Evolutionary conservation across 2,329 filamentous ascomycete genomes (phyloP), one percentile per base, ranked within the genome.

Genomic region (Neoascochyta sp.): DNA sequence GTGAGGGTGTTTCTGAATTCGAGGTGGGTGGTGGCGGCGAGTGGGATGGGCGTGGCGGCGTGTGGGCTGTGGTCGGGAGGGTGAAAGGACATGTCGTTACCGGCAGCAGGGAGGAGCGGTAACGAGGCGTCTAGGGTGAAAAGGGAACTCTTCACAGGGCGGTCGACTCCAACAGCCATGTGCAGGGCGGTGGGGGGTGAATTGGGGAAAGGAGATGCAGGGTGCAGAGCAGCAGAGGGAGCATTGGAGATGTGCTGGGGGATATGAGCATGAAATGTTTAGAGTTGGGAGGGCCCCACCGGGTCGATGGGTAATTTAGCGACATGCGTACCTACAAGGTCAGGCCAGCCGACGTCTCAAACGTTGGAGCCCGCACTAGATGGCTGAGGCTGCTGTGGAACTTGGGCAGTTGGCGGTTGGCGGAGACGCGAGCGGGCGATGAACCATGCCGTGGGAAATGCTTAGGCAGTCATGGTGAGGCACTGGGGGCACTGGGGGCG

Each of bases 101-200:
- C 41, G 36, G 47, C 31, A n/a, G n/a, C n/a, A 27, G 56, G 49
- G 30, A 50, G 53, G 34, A 60, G 43, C 50, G 50, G 51, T 39
- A 57, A 49, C 29, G 54, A 39, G 24, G 54, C 52, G 28, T 60
- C 52, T 50, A 57, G 34, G 46, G 47, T 54, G 38, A 46, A 47
- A 36, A 48, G 45, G 42, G 51, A 52, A 54, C 57, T 58, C 46
- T 52, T 57, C 44, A 47, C 47, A 43, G 53, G 58, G 41, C 51
- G 52, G 34, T 62, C 55, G 36, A 55, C 50, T 42, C 53, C 57
- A 34, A 61, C 52, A 55, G 60, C 60, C 60, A 64, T 64, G 52
- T 47, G 57, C 50, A 47, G 52, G 46, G 45, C 43, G 46, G 42
- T 44, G 29, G 39, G 43, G 39, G 54, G 36, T 55, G 52, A 47